Percentiles rank a stretch among this genome's conserved stretches.
These are phyloP conservation scores for Neonectria punicea DNA, from an alignment of 2,329 filamentous ascomycete genomes.

Conservation along the genomic window DNA sequence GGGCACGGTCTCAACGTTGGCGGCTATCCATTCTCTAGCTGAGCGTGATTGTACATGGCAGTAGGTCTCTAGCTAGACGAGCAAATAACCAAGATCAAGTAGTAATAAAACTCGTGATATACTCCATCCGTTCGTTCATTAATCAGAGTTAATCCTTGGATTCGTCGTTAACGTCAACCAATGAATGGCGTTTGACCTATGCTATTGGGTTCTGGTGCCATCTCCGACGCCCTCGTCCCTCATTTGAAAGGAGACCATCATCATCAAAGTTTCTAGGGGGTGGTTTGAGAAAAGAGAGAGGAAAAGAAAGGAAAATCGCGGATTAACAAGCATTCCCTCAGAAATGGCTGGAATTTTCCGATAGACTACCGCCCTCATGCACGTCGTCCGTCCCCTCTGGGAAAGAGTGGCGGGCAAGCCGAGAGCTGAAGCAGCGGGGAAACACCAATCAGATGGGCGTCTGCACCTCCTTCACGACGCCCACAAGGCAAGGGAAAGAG, in stretches of 20 bases:
- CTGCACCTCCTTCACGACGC: constrained; percentile 9
- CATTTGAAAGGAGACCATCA: constrained; percentile 4
- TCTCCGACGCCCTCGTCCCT: constrained; percentile 35
- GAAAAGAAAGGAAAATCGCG: background rate
- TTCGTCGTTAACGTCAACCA: background rate
- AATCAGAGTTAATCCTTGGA: background rate
- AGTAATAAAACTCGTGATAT: background rate
- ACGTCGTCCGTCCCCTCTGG: constrained; percentile 34
- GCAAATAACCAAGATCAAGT: too few species aligned
- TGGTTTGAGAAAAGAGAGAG: background rate
- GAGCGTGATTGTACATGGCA: background rate
- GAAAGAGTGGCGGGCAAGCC: constrained; percentile 42
- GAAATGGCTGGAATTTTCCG: constrained; percentile 36
- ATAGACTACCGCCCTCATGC: constrained; percentile 32
- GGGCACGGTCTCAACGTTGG: background rate
- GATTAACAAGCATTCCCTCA: background rate
- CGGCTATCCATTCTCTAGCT: background rate
- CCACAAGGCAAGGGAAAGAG: constrained; percentile 11
- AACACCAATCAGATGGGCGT: constrained; percentile 28
- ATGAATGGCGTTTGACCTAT: background rate
- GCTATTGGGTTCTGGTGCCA: constrained; percentile 9
- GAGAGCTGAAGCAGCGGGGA: constrained; percentile 40
- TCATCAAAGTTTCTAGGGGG: background rate
- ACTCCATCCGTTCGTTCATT: background rate
- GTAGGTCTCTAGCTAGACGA: too few species aligned